These are phyloP conservation scores for Tanacetum coccineum DNA, from an alignment of 129 eudicot genomes.

Conservation along the genomic window DNA sequence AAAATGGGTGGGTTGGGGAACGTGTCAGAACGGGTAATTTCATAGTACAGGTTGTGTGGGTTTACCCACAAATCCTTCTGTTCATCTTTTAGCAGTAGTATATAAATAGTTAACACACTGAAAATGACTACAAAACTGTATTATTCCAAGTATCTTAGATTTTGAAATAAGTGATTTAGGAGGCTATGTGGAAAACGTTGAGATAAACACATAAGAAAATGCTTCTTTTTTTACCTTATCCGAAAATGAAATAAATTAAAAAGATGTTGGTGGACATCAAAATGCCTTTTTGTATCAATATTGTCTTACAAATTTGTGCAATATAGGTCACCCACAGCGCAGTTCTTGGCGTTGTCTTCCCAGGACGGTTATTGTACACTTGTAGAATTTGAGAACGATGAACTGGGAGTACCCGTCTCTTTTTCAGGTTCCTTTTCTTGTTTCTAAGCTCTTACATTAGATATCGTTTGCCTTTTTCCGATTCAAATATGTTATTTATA, in stretches of 20 bases:
- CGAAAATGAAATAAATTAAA: background rate
- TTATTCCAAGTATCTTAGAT: background rate
- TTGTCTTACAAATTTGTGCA: background rate
- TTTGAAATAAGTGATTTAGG: too few relatives aligned
- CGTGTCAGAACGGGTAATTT: too few relatives aligned
- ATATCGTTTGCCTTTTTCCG: background rate
- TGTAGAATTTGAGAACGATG: slow-evolving; percentile 76
- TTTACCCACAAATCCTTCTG: too few relatives aligned
- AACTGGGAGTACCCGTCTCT: slow-evolving; percentile 62
- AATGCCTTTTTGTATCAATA: background rate
- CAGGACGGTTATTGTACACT: slow-evolving; percentile 96
- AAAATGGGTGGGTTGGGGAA: too few relatives aligned
- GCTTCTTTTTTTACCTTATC: background rate
- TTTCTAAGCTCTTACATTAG: background rate
- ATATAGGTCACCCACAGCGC: slow-evolving; percentile 73
- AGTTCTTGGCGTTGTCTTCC: slow-evolving; percentile 77
- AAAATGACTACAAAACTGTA: too few relatives aligned
- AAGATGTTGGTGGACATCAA: background rate
- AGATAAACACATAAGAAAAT: background rate
- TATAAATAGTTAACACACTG: too few relatives aligned
- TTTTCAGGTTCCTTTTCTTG: slow-evolving; percentile 48
- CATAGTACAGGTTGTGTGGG: too few relatives aligned
- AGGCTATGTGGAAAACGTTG: too few relatives aligned
- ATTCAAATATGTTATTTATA: background rate
- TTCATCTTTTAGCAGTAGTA: too few relatives aligned